These are phyloP conservation scores for Dunaliella salina DNA, from an alignment of 163 green algal genomes.

Conservation along the genomic window DNA sequence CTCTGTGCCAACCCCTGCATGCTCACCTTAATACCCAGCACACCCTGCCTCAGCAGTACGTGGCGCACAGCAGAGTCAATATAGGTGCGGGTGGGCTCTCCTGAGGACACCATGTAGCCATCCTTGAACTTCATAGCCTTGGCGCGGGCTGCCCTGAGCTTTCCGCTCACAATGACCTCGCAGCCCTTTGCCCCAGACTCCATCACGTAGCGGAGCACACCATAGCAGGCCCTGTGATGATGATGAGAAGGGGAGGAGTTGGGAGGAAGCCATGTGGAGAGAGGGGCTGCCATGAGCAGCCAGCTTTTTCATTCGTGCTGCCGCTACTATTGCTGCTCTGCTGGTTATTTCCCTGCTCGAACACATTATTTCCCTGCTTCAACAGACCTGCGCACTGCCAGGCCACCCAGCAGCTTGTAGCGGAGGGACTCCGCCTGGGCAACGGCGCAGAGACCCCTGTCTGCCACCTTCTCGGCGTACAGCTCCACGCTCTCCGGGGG, in stretches of 20 bases:
- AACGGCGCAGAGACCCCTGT: slow-evolving; percentile 96
- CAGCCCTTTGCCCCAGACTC: slow-evolving; percentile 98
- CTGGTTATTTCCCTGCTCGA: too few relatives aligned
- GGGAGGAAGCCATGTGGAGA: background rate
- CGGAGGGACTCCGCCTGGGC: slow-evolving; percentile 97
- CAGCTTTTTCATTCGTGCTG: background rate
- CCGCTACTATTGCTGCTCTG: background rate
- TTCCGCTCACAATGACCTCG: slow-evolving; percentile 98
- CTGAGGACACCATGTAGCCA: slow-evolving; percentile 95
- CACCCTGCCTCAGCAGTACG: slow-evolving; percentile 95
- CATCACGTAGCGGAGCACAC: slow-evolving; percentile 99
- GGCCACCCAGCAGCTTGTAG: slow-evolving; percentile 99
- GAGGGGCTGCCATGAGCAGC: background rate
- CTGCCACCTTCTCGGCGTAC: slow-evolving; percentile 74
- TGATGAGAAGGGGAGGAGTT: background rate
- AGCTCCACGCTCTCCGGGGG: slow-evolving; percentile 82
- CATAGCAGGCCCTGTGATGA: slow-evolving; percentile 90
- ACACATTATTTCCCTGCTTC: background rate
- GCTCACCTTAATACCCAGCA: slow-evolving; percentile 94
- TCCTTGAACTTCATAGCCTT: slow-evolving; percentile 99
- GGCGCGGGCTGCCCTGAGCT: slow-evolving; percentile 93
- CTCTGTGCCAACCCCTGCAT: background rate
- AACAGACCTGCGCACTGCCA: slow-evolving; percentile 86
- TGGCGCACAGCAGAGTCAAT: slow-evolving; percentile 92
- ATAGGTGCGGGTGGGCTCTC: slow-evolving; percentile 85